These are phyloP conservation scores for Lotus japonicus DNA, from an alignment of 306 rosid species.

Conservation along the genomic window DNA sequence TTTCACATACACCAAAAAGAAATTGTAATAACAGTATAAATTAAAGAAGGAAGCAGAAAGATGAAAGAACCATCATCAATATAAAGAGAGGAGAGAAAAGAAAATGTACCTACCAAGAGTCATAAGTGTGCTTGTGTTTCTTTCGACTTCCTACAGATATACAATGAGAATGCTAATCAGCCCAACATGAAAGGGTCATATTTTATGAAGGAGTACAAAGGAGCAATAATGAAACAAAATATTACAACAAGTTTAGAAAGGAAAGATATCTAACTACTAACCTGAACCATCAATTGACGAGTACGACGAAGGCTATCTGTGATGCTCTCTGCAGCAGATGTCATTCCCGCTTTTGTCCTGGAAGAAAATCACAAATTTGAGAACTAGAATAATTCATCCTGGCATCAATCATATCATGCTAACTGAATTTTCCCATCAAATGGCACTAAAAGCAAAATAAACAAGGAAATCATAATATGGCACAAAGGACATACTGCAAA, in stretches of 20 bases:
- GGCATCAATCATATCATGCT: neutral
- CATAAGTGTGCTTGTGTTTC: constrained; percentile 66
- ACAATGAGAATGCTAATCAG: constrained; percentile 10
- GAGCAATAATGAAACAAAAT: neutral
- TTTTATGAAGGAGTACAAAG: neutral
- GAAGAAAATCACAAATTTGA: constrained; percentile 17
- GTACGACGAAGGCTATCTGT: constrained; percentile 89
- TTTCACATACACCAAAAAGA: neutral
- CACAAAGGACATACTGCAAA: constrained; percentile 60
- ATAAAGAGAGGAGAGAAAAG: neutral
- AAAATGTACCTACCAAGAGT: constrained; percentile 50
- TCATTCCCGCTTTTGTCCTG: constrained; percentile 93
- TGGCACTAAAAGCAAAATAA: neutral
- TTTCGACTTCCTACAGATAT: constrained; percentile 74
- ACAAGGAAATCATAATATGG: neutral
- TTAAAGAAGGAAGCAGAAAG: neutral
- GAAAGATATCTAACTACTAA: constrained; percentile 13
- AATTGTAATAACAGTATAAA: neutral
- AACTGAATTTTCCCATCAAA: constrained; percentile 7
- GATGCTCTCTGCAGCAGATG: constrained; percentile 92
- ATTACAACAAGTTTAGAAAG: neutral
- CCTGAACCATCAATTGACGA: constrained; percentile 95
- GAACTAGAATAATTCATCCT: constrained; percentile 1
- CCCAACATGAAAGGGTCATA: neutral
- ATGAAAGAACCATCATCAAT: neutral